Conservation (phyloP, 768 basidiomycete genomes). For the Leccinum obscurum region DNA sequence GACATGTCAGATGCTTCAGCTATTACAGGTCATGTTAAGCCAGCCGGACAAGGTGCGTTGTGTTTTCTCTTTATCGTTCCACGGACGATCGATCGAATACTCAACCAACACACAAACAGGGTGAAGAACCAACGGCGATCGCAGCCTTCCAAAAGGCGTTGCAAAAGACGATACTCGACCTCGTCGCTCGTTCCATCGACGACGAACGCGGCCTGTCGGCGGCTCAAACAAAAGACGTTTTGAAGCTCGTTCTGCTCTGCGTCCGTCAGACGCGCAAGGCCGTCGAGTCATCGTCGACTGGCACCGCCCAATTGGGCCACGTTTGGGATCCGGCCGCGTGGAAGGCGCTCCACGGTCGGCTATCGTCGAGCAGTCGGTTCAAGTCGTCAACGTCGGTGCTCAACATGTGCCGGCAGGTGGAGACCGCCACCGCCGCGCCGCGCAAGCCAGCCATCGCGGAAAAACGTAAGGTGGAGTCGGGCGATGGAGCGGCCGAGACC, state of each 20-base stretch:
- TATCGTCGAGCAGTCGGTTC: constrained; percentile 58
- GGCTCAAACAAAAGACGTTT: constrained; percentile 72
- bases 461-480: constrained; percentile 42
- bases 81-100: neutral
- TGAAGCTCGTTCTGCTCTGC: constrained; percentile 66
- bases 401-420: constrained; percentile 66
- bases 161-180: constrained; percentile 47
- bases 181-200: constrained; percentile 49
- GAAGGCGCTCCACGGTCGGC: constrained; percentile 44
- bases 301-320: constrained; percentile 6
- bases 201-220: constrained; percentile 50
- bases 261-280: constrained; percentile 62
- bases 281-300: constrained; percentile 34
- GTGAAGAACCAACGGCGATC: constrained; percentile 41
- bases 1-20: constrained; percentile 68
- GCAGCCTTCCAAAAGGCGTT: constrained; percentile 48
- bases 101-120: constrained; percentile 25
- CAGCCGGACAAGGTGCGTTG: constrained; percentile 35
- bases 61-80: neutral
- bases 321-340: constrained; percentile 67
- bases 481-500: constrained; percentile 27
- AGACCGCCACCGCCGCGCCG: constrained; percentile 18
- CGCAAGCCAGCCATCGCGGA: constrained; percentile 6
- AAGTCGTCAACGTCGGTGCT: constrained; percentile 61
- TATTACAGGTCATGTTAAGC: constrained; percentile 64